Conservation (phyloP, 1,284 basidiomycete species). For the Pseudozyma sp. region DNA sequence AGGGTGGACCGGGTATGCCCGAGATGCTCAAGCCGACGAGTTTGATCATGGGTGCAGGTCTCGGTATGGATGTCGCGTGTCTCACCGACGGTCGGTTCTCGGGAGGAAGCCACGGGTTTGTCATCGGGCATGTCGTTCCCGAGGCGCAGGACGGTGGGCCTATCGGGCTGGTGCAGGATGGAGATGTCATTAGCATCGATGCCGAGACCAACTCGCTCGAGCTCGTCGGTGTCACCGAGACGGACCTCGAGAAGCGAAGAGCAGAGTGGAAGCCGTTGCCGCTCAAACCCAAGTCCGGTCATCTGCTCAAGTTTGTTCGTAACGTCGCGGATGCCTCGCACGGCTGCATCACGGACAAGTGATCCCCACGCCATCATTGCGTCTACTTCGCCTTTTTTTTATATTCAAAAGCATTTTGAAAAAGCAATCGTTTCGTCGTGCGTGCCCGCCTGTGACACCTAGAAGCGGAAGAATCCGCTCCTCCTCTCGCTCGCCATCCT, state of each 20-base stretch:
- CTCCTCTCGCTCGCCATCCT: slow-evolving; percentile 59
- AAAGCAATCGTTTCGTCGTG: not conserved
- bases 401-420: slow-evolving; percentile 5
- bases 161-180: slow-evolving; percentile 87
- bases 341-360: slow-evolving; percentile 88
- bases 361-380: not conserved
- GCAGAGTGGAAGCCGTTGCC: slow-evolving; percentile 82
- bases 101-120: slow-evolving; percentile 80
- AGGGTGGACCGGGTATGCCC: slow-evolving; percentile 87
- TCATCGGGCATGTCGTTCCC: slow-evolving; percentile 91
- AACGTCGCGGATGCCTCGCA: slow-evolving; percentile 76
- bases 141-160: slow-evolving; percentile 90
- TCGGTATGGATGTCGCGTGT: slow-evolving; percentile 88
- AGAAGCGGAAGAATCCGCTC: slow-evolving; percentile 51
- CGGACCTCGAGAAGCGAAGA: slow-evolving; percentile 78
- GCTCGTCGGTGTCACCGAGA: slow-evolving; percentile 75
- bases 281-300: slow-evolving; percentile 83
- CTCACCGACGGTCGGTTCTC: slow-evolving; percentile 97
- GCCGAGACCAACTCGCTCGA: slow-evolving; percentile 81
- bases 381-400: not conserved
- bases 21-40: slow-evolving; percentile 83
- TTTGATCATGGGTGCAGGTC: slow-evolving; percentile 79
- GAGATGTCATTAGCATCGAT: slow-evolving; percentile 85
- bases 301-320: slow-evolving; percentile 63
- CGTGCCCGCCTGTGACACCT: not conserved